phyloP scores from a whole-genome alignment of 352 stramenopile genomes.

The Pythium folliculosum region DNA sequence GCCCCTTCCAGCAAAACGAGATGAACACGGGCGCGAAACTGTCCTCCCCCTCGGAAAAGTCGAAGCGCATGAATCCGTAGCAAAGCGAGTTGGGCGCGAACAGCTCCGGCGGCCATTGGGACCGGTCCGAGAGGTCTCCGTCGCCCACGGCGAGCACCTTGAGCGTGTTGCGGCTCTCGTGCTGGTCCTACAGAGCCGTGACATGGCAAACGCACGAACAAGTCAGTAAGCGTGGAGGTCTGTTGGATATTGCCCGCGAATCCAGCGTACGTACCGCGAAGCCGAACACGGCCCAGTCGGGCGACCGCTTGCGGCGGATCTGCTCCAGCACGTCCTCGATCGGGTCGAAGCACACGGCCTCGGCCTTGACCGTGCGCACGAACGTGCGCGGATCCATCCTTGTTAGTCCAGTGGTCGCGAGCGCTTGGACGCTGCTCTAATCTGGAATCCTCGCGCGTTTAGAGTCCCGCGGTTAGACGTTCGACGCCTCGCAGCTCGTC shows the following conservation, averaged over 20 bases:
- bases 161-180: constrained; percentile 81
- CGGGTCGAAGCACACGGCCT: constrained; percentile 76
- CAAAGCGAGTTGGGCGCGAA: constrained; percentile 80
- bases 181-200: constrained; percentile 48
- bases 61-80: constrained; percentile 67
- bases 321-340: constrained; percentile 71
- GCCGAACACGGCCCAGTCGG: constrained; percentile 73
- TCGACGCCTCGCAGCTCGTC: no score
- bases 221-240: no score
- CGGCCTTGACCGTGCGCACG: constrained; percentile 79
- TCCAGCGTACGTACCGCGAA: constrained; percentile 58
- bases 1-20: constrained; percentile 89
- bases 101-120: constrained; percentile 73
- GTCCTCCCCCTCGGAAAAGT: constrained; percentile 61
- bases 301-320: constrained; percentile 65
- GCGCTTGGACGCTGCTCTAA: no score
- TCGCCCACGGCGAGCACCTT: constrained; percentile 68
- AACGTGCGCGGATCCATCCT: constrained; percentile 73
- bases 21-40: constrained; percentile 67
- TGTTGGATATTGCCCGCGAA: no score
- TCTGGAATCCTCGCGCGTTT: no score
- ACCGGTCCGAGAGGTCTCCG: constrained; percentile 67
- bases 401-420: not conserved
- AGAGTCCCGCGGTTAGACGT: no score
- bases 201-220: not conserved